Evolutionary conservation across 1,284 basidiomycete species (phyloP), one percentile per base, ranked within the genome.

Genomic region (Mycena citricolor): DNA sequence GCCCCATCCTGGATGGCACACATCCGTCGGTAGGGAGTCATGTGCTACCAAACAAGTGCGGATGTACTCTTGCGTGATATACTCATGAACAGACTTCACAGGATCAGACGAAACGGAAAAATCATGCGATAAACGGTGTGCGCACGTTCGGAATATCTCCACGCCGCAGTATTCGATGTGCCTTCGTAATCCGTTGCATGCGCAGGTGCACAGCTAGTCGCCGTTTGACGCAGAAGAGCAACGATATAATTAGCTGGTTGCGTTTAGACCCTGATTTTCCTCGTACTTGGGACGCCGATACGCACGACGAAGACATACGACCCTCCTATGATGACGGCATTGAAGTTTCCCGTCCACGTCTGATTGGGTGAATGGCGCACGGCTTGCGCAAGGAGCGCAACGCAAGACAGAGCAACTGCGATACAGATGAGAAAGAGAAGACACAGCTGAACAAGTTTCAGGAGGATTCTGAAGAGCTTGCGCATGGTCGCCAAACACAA

Each of bases 1-100:
- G 13, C 90, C 90, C 89, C 90, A 93, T 11, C 90, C 90, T 48
- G 84, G 79, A 54, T 89, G 90, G 48, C 70, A 67, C 1, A 76
- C 77, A 33, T 80, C 77, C 54, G 79, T 83, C 10, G 90, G 89
- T 51, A 85, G 75, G 11, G 84, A 83, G 57, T 89, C 81, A 61
- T 87, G 81, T 12, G 84, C 76, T 49, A 92, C 77, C 32, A 91
- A 70, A 54, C 87, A 87, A 19, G 85, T 74, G 14, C 90, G 79
- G 5, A 81, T 76, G 61, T 88, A 90, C 58, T 94, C 90, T 53
- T 86, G 83, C 49, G 76, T 72, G 48, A 93, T 79, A 58, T 86
- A 87, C 43, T 77, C 71, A 52, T 84, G 77, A 7, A 92, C 86
- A 20, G 73, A 65, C 88, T 39, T 29, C 20, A 19, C 10, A 14